Conservation (phyloP, 768 basidiomycete species). For the Hericium alpestre region DNA sequence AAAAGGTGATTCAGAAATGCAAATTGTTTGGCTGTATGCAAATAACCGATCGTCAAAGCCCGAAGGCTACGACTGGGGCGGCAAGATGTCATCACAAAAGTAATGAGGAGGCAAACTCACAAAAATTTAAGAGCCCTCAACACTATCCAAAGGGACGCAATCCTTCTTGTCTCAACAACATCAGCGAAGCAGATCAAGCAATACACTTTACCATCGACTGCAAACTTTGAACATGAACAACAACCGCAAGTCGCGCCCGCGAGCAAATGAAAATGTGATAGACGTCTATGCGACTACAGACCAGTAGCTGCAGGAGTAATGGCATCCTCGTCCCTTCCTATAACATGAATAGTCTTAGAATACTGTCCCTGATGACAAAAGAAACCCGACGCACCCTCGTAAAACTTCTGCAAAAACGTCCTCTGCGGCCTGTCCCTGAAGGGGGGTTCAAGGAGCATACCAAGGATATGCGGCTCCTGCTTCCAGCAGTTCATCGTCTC, state of each 20-base stretch:
- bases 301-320: slow-evolving; percentile 37
- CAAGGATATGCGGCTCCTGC: slow-evolving; percentile 70
- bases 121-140: no score
- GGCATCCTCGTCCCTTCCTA: slow-evolving; percentile 70
- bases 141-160: no score
- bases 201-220: no score
- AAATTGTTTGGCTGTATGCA: slow-evolving; percentile 16
- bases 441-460: slow-evolving; percentile 48
- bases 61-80: slow-evolving; percentile 16
- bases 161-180: no score
- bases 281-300: slow-evolving; percentile 8
- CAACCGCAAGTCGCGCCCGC: neutral
- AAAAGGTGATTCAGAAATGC: slow-evolving; percentile 1
- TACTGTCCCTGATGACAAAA: neutral
- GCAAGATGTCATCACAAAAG: slow-evolving; percentile 8
- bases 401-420: slow-evolving; percentile 78
- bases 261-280: slow-evolving; percentile 8
- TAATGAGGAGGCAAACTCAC: neutral
- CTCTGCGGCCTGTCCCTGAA: slow-evolving; percentile 32
- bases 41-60: slow-evolving; percentile 12
- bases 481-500: slow-evolving; percentile 95
- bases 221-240: no score
- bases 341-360: neutral
- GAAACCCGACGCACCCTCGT: slow-evolving; percentile 48
- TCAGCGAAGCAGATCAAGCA: no score